Evolutionary conservation across 495 filamentous ascomycete genomes (phyloP).

Genomic region (Penicillium macrosclerotiorum): DNA sequence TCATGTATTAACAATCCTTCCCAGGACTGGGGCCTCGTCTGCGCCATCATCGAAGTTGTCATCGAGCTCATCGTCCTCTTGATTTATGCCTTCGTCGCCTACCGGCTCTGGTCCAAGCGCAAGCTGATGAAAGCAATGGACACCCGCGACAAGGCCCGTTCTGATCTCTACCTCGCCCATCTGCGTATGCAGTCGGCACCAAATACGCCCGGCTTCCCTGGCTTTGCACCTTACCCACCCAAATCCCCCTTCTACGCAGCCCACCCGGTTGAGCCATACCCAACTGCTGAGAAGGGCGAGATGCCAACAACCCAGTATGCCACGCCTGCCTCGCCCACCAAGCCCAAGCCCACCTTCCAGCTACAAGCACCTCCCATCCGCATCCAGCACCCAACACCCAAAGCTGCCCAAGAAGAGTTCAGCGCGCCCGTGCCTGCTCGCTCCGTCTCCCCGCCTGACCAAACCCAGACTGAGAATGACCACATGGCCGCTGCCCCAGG

Average conservation of each 20-base stretch:
- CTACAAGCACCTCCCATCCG: constrained; percentile 80
- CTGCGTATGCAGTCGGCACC: constrained; percentile 88
- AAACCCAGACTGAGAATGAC: constrained; percentile 27
- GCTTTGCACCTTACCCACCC: constrained; percentile 43
- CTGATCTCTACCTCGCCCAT: constrained; percentile 93
- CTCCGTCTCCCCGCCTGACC: constrained; percentile 19
- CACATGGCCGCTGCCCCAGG: constrained; percentile 48
- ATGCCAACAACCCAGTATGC: constrained; percentile 43
- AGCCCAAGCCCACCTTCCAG: constrained; percentile 62
- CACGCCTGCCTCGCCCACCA: constrained; percentile 49
- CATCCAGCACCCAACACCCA: constrained; percentile 74
- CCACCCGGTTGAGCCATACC: constrained; percentile 42
- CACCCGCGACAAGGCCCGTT: constrained; percentile 86
- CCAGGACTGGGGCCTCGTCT: constrained; percentile 93
- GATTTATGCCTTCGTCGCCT: constrained; percentile 93
- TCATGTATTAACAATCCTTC: neutral
- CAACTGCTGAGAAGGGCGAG: constrained; percentile 58
- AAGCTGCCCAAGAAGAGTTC: constrained; percentile 58
- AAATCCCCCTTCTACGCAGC: constrained; percentile 43
- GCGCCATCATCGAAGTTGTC: constrained; percentile 94
- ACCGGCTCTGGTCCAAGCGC: constrained; percentile 93
- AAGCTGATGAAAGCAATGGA: constrained; percentile 95
- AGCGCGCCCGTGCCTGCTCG: constrained; percentile 31
- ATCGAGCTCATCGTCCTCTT: constrained; percentile 87
- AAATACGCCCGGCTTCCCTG: constrained; percentile 81